These are phyloP conservation scores for Daldinia decipiens DNA, from an alignment of 495 filamentous ascomycete species.

Conservation along the genomic window DNA sequence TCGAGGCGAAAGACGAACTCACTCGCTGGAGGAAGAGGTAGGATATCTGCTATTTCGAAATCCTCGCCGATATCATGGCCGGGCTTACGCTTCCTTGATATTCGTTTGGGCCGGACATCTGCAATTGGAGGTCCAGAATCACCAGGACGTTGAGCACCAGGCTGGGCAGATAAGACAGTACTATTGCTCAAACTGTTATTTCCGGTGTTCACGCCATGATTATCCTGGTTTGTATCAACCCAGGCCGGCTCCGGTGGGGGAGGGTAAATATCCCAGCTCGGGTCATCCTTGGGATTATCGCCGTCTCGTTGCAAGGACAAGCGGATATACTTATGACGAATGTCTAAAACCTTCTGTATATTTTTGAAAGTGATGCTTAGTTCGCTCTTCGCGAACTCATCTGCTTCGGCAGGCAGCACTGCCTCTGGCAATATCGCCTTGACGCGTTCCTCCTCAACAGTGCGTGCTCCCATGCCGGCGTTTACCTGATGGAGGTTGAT, in stretches of 20 bases:
- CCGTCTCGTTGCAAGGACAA: constrained; percentile 82
- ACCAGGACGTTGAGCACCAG: constrained; percentile 15
- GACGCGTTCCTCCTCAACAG: no score
- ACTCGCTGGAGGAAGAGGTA: constrained; percentile 74
- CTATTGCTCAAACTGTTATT: constrained; percentile 67
- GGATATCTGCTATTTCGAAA: constrained; percentile 81
- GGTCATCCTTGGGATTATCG: constrained; percentile 88
- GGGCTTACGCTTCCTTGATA: constrained; percentile 75
- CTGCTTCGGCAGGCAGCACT: constrained; percentile 25
- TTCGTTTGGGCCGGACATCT: constrained; percentile 46
- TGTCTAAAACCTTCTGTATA: constrained; percentile 81
- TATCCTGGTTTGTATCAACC: constrained; percentile 65
- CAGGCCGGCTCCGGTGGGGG: constrained; percentile 89
- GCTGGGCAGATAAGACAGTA: constrained; percentile 55
- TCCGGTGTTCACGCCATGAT: constrained; percentile 52
- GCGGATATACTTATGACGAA: constrained; percentile 88
- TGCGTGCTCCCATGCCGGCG: no score
- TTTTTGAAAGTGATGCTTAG: constrained; percentile 85
- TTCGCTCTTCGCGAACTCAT: constrained; percentile 55
- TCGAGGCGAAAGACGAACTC: constrained; percentile 82
- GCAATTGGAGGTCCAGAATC: constrained; percentile 22
- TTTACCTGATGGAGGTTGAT: no score
- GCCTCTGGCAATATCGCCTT: constrained; percentile 32
- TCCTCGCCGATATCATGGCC: constrained; percentile 92
- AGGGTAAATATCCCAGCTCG: constrained; percentile 89